Evolutionary conservation across 78 protist genomes (phyloP).

Genomic region (Cyanophora paradoxa): DNA sequence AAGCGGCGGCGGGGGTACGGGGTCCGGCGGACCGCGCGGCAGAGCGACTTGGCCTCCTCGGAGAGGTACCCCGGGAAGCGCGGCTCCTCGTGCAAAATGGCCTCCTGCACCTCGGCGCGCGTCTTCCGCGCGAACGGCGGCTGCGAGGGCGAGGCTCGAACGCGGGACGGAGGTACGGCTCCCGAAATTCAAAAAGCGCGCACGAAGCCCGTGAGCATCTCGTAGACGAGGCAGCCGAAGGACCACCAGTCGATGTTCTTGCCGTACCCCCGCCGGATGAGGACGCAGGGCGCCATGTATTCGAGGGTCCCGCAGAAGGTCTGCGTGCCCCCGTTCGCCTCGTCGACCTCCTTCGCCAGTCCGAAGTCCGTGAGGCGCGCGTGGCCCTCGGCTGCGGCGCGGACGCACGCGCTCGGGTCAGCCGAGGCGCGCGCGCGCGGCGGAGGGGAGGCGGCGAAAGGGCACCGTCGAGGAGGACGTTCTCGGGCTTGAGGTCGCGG

Average conservation of each 20-base stretch:
- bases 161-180: too few species aligned
- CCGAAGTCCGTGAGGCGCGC: neutral
- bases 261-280: neutral
- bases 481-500: conserved; percentile 3
- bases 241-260: conserved; percentile 3
- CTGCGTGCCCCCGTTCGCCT: conserved; percentile 7
- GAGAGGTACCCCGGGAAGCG: too few species aligned
- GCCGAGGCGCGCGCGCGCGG: neutral
- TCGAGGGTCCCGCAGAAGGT: neutral
- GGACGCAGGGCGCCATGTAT: conserved; percentile 60
- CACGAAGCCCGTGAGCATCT: neutral
- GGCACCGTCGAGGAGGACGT: neutral
- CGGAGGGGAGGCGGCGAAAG: neutral
- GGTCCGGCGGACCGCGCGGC: too few species aligned
- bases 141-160: too few species aligned
- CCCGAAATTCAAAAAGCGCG: too few species aligned
- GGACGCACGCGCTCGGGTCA: neutral
- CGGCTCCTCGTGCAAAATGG: too few species aligned
- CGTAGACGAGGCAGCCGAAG: neutral
- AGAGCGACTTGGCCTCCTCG: too few species aligned
- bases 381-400: neutral
- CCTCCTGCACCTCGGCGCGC: too few species aligned
- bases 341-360: neutral
- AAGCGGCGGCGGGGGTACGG: too few species aligned
- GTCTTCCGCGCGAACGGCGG: too few species aligned